Conservation (phyloP, 2,329 filamentous ascomycete species). For the Thielaviopsis ethacetica region DNA sequence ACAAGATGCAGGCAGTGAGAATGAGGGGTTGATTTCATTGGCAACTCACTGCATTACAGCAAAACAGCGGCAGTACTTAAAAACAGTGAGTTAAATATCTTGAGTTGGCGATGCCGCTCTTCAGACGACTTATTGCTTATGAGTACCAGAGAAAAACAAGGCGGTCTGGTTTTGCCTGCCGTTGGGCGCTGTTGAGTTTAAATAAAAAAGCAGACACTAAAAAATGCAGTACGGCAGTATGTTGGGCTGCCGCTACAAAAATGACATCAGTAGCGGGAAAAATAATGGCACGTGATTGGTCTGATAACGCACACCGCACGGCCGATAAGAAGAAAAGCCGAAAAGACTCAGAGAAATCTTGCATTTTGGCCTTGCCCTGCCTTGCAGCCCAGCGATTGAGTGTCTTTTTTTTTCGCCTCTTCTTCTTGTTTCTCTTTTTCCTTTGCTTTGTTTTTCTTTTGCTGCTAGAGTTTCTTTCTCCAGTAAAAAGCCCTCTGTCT, state of each 20-base stretch:
- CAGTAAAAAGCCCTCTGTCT: neutral
- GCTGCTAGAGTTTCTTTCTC: neutral
- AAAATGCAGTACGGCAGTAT: too few species aligned
- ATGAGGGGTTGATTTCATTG: too few species aligned
- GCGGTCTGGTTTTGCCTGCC: too few species aligned
- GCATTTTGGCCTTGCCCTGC: neutral
- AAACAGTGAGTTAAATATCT: too few species aligned
- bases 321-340: constrained; percentile 8
- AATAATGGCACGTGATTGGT: constrained; percentile 8
- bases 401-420: neutral
- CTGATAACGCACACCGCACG: constrained; percentile 8
- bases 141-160: too few species aligned
- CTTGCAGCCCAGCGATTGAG: neutral
- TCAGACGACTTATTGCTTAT: too few species aligned
- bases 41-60: too few species aligned
- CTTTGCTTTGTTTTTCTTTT: neutral
- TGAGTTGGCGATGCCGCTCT: too few species aligned
- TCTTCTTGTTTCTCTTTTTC: neutral
- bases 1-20: too few species aligned
- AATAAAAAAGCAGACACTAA: too few species aligned
- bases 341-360: neutral
- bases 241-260: neutral
- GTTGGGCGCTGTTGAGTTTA: too few species aligned
- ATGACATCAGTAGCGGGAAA: constrained; percentile 3
- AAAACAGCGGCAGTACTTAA: too few species aligned